These are phyloP conservation scores for Candida corydali DNA, from an alignment of 805 yeast genomes.

Conservation along the genomic window DNA sequence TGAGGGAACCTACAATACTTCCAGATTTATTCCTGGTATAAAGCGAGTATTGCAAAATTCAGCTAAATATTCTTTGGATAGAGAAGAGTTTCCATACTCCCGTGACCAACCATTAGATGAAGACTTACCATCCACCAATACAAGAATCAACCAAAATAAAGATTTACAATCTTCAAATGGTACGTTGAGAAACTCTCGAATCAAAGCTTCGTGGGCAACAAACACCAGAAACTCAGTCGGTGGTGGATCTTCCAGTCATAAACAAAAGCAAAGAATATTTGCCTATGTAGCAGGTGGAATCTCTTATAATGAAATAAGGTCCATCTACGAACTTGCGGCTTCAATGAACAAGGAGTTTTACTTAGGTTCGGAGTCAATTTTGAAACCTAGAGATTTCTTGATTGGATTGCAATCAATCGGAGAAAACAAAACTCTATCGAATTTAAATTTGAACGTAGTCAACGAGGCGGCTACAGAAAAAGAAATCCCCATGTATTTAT, in stretches of 20 bases:
- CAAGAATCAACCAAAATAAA: conserved; percentile 4
- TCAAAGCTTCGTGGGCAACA: conserved; percentile 72
- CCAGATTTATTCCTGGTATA: conserved; percentile 70
- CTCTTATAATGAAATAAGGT: conserved; percentile 75
- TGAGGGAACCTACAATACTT: conserved; percentile 54
- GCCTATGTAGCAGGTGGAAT: conserved; percentile 88
- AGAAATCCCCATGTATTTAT: conserved; percentile 42
- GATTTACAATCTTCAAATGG: conserved; percentile 8
- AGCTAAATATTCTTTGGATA: conserved; percentile 49
- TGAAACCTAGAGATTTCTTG: conserved; percentile 51
- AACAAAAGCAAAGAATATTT: conserved; percentile 60
- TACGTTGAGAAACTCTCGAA: conserved; percentile 66
- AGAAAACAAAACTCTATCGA: conserved; percentile 30
- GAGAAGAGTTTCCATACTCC: conserved; percentile 63
- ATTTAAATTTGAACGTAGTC: conserved; percentile 37
- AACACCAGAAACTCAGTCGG: background rate
- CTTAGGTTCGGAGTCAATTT: conserved; percentile 74
- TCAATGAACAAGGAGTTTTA: conserved; percentile 67
- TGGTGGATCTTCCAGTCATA: conserved; percentile 8
- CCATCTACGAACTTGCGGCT: conserved; percentile 65
- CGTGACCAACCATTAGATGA: conserved; percentile 67
- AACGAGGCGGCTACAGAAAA: conserved; percentile 23
- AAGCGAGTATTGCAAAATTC: conserved; percentile 54
- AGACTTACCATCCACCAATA: conserved; percentile 24
- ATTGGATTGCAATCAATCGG: conserved; percentile 41